Percentiles rank a stretch among this genome's conserved stretches.
phyloP scores from a whole-genome alignment of 805 yeast species.

The Barnettozyma californica region DNA sequence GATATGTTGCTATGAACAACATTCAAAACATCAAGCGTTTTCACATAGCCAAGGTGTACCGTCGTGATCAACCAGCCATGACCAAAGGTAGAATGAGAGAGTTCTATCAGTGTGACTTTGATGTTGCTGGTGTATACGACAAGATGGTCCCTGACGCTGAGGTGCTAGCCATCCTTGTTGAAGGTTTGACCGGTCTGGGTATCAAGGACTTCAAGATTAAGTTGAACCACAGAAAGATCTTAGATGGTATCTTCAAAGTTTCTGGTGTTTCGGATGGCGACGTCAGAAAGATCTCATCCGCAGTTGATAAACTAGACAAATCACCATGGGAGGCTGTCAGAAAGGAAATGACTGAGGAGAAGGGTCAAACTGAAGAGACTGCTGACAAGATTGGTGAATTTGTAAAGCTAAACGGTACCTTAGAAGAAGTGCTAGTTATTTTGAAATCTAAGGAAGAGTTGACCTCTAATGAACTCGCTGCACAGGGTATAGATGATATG shows the following conservation, averaged over 20 bases:
- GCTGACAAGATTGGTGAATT: constrained; percentile 92
- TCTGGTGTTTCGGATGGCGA: constrained; percentile 95
- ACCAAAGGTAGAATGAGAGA: constrained; percentile 99
- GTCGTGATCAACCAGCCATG: constrained; percentile 99
- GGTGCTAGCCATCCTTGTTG: constrained; percentile 71
- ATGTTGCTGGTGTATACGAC: constrained; percentile 90
- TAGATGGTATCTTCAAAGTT: constrained; percentile 92
- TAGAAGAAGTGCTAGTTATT: constrained; percentile 51
- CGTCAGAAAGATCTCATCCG: constrained; percentile 87
- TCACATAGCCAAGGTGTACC: constrained; percentile 96
- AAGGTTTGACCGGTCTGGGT: constrained; percentile 80
- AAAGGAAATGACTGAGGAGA: constrained; percentile 87
- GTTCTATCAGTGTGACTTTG: constrained; percentile 98
- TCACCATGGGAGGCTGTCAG: constrained; percentile 92
- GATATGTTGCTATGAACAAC: constrained; percentile 94
- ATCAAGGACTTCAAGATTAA: constrained; percentile 86
- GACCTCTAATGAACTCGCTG: constrained; percentile 63
- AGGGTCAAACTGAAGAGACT: constrained; percentile 83
- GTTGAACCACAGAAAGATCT: constrained; percentile 89
- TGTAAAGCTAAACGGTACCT: constrained; percentile 79
- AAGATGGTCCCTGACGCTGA: constrained; percentile 97
- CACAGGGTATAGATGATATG: constrained; percentile 80
- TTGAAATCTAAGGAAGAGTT: constrained; percentile 57
- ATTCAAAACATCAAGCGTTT: constrained; percentile 85
- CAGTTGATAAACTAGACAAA: constrained; percentile 95